Base-by-base conservation (phyloP, 2,329 filamentous ascomycete species). In the Cercospora beticola region DNA sequence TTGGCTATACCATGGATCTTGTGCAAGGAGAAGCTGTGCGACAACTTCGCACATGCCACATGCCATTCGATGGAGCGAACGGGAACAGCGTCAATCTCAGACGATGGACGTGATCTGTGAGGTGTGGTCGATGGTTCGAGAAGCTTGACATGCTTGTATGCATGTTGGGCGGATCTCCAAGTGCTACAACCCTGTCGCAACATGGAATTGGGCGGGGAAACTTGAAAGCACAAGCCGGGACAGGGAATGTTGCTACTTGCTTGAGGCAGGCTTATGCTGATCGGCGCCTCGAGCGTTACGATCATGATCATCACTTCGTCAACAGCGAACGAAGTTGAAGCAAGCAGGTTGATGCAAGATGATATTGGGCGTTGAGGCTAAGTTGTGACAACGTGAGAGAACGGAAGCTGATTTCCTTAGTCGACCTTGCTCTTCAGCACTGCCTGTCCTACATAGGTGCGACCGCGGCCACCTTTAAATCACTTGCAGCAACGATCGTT, bases 131-230 rank as follows among this genome's bases (percentile, higher is more conserved):
- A 59, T 36, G 31, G 16, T 36, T 31, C 56, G 26, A 59, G 56
- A 59, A 59, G 56, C 56, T 59, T 59, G 28, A 59, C 30, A 59
- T 59, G 56, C 56, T 59, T 59, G 31, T 36, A 36, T 36, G 56
- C 56, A 59, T 12, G 16, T 36, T 23, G 31, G 49, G 56, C 18
- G 12, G 16, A 21, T 18, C n/a, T 59, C 8, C 31, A 36, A 36
- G 28, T 59, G 30, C 56, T 36, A 36, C 8, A 59, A n/a, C 56
- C 56, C 36, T 59, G 56, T 59, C 9, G 5, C 23, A 23, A 30
- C 28, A 36, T 59, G 56, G 56, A 36, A 31, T 18, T 23, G 56
- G 31, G 56, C 56, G 56, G 56, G 56, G 56, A 59, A 59, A 59
- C 28, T 59, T 36, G 7, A 36, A 36, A 28, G 16, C 28, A 33